Conservation (phyloP, 2,329 filamentous ascomycete genomes). For the Fusarium phyllophilum region DNA sequence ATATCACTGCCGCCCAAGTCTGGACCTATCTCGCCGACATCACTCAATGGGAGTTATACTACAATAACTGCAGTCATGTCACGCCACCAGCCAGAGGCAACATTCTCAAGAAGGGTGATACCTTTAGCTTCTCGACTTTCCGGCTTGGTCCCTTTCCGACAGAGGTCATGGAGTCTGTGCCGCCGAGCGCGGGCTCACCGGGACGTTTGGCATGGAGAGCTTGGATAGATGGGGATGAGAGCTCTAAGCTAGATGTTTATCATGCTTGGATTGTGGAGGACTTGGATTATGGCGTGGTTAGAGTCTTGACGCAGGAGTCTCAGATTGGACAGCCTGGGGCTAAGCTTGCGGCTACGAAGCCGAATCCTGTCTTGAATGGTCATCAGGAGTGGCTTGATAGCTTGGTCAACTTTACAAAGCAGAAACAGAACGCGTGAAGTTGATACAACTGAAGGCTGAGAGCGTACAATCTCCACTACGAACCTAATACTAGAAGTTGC, state of each 20-base stretch:
- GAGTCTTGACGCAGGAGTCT: not conserved
- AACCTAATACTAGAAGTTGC: not conserved
- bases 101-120: not conserved
- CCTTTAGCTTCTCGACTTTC: not conserved
- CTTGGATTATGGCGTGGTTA: not conserved
- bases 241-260: not conserved
- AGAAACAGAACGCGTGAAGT: not conserved
- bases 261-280: not conserved
- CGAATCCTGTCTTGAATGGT: not conserved
- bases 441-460: not conserved
- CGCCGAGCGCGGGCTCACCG: not conserved
- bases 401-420: not conserved
- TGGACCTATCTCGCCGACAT: not conserved
- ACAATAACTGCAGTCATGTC: not conserved
- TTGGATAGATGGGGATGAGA: not conserved
- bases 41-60: not conserved
- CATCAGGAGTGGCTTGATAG: not conserved
- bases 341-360: not conserved
- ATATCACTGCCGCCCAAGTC: not conserved
- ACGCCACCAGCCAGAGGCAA: not conserved
- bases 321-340: not conserved
- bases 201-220: not conserved
- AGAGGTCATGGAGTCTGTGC: not conserved
- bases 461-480: fast-evolving
- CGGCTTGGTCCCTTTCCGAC: not conserved